Conservation (phyloP, 352 stramenopile genomes). For the Thalassiosira livingstoniorum region DNA sequence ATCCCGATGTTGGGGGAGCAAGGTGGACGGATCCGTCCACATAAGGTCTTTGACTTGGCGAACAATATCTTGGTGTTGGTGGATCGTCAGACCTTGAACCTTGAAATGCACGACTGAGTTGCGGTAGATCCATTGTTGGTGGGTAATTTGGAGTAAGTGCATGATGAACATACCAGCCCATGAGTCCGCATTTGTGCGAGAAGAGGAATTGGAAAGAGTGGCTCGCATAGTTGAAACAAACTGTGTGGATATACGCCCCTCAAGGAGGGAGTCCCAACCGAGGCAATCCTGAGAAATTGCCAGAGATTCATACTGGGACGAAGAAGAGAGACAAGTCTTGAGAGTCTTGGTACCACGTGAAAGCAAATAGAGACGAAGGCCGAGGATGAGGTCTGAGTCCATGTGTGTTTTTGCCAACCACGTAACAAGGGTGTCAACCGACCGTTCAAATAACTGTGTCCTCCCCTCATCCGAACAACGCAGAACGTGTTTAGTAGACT, state of each 20-base stretch:
- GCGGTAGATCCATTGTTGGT: neutral
- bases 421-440: conserved; percentile 4
- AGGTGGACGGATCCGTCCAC: too few relatives aligned
- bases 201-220: too few relatives aligned
- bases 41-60: too few relatives aligned
- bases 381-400: conserved; percentile 1
- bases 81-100: too few relatives aligned
- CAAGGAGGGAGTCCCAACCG: conserved; percentile 41
- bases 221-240: too few relatives aligned
- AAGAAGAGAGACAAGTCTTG: neutral
- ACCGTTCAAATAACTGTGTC: conserved; percentile 8
- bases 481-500: conserved; percentile 44
- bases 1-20: too few relatives aligned
- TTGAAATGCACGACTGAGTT: neutral
- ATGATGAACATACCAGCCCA: neutral
- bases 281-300: conserved; percentile 13
- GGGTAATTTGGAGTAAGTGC: neutral
- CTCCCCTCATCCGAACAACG: conserved; percentile 26
- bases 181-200: too few relatives aligned
- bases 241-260: too few relatives aligned
- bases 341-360: neutral
- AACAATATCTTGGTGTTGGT: too few relatives aligned
- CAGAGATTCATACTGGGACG: neutral
- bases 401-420: conserved; percentile 23
- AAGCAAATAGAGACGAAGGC: conserved; percentile 20